Base-by-base conservation (phyloP, 805 yeast species). In the Kodamaea hsintzibuensis region DNA sequence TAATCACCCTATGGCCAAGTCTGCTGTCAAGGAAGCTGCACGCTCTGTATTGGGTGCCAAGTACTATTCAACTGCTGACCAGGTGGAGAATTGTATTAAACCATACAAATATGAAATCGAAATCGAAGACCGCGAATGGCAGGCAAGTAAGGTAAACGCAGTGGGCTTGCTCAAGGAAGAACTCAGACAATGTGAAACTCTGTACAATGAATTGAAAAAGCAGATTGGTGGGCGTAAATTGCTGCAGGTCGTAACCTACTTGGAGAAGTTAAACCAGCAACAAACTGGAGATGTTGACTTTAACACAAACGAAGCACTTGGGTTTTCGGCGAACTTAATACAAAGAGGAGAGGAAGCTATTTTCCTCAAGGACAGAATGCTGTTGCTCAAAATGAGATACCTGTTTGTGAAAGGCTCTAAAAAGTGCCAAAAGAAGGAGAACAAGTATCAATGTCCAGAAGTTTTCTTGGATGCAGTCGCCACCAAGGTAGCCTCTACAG, bases 81-180 rank as follows among this genome's bases (percentile, higher is more conserved):
- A 95, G 69, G 98, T 95, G 6, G 99, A 95, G 65, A 95, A 96
- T 70, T 92, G 98, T 73, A 93, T 95, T 64, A 95, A 95, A 68
- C 99, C 99, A 1, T 95, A 88, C 75, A 95, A 95, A 73, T 95
- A 93, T 68, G 99, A 95, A 65, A 92, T 95, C 55, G 99, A 95
- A 65, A 83, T 95, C 48, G 98, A 95, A 66, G 96, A 92, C 61
- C 79, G 97, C 40, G 99, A 95, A 68, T 95, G 99, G 99, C 72
- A 76, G 30, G 66, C 80, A 7, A 86, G 97, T 39, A 83, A 89
- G 55, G 96, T 89, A 33, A 96, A 89, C 65, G 82, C 98, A 0
- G 81, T 84, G 10, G 74, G 73, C 18, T 69, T 95, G 53, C 69
- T 95, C 53, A 86, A 85, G 62, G 98, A 95, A 67, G 99, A 95